Percentiles rank a stretch among this genome's conserved stretches.
phyloP scores from a whole-genome alignment of 2,329 filamentous ascomycete genomes.

The Aspergillus tamarii region DNA sequence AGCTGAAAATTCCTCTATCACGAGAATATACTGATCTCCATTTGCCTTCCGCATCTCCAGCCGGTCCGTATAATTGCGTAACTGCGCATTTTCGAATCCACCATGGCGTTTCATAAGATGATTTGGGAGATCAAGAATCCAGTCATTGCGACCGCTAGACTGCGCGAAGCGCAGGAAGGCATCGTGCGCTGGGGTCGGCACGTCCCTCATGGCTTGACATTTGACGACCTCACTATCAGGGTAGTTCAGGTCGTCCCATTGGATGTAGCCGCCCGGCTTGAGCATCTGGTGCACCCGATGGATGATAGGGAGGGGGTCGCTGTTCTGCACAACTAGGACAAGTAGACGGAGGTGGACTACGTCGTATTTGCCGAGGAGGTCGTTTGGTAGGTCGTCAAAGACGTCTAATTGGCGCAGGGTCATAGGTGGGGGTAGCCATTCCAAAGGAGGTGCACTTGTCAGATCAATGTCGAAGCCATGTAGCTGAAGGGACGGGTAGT shows the following conservation, averaged over 20 bases:
- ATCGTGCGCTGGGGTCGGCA: constrained; percentile 18
- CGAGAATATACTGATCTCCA: background rate
- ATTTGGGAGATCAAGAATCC: constrained; percentile 21
- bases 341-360: constrained; percentile 26
- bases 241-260: constrained; percentile 34
- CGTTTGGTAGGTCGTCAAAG: constrained; percentile 23
- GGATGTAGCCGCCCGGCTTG: constrained; percentile 32
- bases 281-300: constrained; percentile 21
- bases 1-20: background rate
- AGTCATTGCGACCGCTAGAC: constrained; percentile 26
- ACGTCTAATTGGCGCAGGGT: constrained; percentile 25
- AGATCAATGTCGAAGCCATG: constrained; percentile 31
- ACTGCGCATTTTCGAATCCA: background rate
- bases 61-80: background rate
- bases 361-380: constrained; percentile 27
- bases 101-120: background rate
- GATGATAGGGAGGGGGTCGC: constrained; percentile 23
- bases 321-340: constrained; percentile 14
- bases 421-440: constrained; percentile 24
- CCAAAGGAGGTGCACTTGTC: constrained; percentile 23
- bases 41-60: background rate
- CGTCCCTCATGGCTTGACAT: constrained; percentile 15
- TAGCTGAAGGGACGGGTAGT: constrained; percentile 20
- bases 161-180: constrained; percentile 19
- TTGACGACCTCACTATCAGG: constrained; percentile 19